Base-by-base conservation (phyloP, 805 yeast species). In the Millerozyma acaciae region DNA sequence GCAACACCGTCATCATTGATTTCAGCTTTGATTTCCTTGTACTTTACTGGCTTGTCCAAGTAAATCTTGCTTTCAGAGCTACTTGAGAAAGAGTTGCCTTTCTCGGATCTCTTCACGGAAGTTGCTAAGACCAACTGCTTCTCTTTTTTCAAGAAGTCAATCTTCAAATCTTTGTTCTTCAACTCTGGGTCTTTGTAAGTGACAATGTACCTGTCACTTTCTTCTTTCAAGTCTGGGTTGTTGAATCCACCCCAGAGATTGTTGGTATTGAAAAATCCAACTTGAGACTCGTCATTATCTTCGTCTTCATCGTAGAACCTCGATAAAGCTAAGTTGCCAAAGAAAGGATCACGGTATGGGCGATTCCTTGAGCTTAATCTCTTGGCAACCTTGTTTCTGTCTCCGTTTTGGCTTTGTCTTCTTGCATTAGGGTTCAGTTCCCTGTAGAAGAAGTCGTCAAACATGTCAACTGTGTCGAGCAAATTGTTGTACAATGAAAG, bases 41-140 rank as follows among this genome's bases (percentile, higher is more conserved):
- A 34, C 9, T 44, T 44, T n/a, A 56, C 53, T 4, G 50, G 38
- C 35, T 53, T 50, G 12, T 45, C 53, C 31, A 55, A 55, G 9
- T 35, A 38, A 10, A 50, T 39, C 10, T 40, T 40, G 34, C 49
- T 50, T 24, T 43, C 49, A 26, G 40, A 51, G 16, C 40, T 40
- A 20, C 46, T 42, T 2, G 47, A 28, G 17, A 26, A 16, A 18
- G 33, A 14, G 13, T 44, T 48, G 15, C 33, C 35, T 8, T 24
- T 30, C 22, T 42, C 42, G 7, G 16, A 24, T 4, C 33, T 34
- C 30, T 46, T 44, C 28, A 43, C 44, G 17, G 26, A 30, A 16
- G 48, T 37, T 10, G 42, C 33, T 14, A 55, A 39, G n/a, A 43
- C 43, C 31, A 56, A 43, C 37, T 45, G 48, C 29, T 56, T 54